A percentile compares a stretch with the other conserved stretches of the same genome.
Evolutionary conservation across 441 rosid species (phyloP).

Genomic region (Pelargonium fulgidum): DNA sequence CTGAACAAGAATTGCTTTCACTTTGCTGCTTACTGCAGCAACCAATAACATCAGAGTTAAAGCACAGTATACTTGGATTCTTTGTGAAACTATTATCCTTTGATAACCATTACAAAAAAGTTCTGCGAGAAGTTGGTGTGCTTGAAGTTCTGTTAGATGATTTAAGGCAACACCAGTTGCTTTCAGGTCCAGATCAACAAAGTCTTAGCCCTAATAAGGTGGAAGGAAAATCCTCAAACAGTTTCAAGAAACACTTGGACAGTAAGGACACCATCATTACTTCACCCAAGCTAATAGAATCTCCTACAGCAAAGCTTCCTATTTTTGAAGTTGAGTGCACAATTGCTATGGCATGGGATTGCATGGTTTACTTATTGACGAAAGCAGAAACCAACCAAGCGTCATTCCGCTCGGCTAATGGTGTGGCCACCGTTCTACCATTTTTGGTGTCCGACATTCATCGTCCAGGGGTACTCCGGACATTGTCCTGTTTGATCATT

Average conservation of each 20-base stretch:
- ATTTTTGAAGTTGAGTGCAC: slow-evolving; percentile 87
- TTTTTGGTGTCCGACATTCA: slow-evolving; percentile 75
- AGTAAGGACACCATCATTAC: slow-evolving; percentile 78
- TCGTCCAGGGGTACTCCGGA: slow-evolving; percentile 89
- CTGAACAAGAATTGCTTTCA: slow-evolving; percentile 98
- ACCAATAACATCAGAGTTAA: slow-evolving; percentile 77
- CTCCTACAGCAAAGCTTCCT: slow-evolving; percentile 69
- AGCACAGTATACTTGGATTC: slow-evolving; percentile 90
- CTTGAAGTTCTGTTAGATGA: slow-evolving; percentile 93
- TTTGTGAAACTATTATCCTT: slow-evolving; percentile 94
- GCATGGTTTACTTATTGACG: slow-evolving; percentile 88
- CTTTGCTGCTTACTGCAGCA: slow-evolving; percentile 99
- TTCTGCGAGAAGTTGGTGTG: slow-evolving; percentile 97
- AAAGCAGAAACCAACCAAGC: slow-evolving; percentile 94
- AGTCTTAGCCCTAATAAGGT: slow-evolving; percentile 38
- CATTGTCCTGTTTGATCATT: slow-evolving; percentile 85
- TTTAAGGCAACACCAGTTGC: slow-evolving; percentile 91
- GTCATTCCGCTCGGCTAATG: slow-evolving; percentile 84
- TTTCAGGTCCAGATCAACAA: slow-evolving; percentile 64
- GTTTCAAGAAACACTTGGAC: slow-evolving; percentile 84
- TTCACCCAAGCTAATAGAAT: slow-evolving; percentile 85
- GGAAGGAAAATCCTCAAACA: slow-evolving; percentile 67
- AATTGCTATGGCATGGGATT: slow-evolving; percentile 91
- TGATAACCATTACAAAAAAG: slow-evolving; percentile 98
- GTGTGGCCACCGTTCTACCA: slow-evolving; percentile 82